Base-by-base conservation (phyloP, 371 early-diverging fungal species). In the Lichtheimia corymbifera region DNA sequence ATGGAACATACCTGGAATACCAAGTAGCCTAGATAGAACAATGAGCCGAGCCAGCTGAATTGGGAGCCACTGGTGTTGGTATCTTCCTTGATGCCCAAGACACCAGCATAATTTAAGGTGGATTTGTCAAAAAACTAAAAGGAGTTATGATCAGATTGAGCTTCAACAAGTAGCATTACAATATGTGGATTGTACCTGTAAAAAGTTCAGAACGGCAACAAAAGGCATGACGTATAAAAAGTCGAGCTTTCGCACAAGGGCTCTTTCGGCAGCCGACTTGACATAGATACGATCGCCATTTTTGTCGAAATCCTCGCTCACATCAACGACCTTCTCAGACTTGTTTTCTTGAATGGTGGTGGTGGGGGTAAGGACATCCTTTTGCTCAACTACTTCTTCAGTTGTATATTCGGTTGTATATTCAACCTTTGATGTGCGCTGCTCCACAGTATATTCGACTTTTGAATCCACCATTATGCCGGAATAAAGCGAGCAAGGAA, bases 91-190 rank as follows among this genome's bases (percentile, higher is more conserved):
- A 71, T 56, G 17, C 59, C 61, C 28, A 71, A 50, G 2, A 60
- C 65, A 45, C 61, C 58, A 5, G 72, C 47, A 52, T 71, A 71
- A 22, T 67, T 67, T 6, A 71, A 18, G 5, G 72, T 59, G n/a
- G 73, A 69, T 44, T 73, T 73, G 53, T 73, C 73, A 53, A 73
- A 69, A 43, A 62, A 73, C 67, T 73, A 58, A 35, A 58, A 13
- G n/a, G 22, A 43, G 42, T 15, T 28, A 22, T 52, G 15, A 25
- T 25, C n/a, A 52, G 53, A 52, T 35, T 35, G 11, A 2, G 35
- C 47, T 18, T 2, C 17, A 11, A 47, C 17, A 11, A 47, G 47
- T 47, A 17, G 17, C 22, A 22, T 6, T 45, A 5, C 17, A 47
- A 27, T 27, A 40, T 41, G 28, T 7, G 7, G 12, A 42, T 12